Evolutionary conservation across 2,329 filamentous ascomycete species (phyloP).

Genomic region (Phyllosticta ampelicida): DNA sequence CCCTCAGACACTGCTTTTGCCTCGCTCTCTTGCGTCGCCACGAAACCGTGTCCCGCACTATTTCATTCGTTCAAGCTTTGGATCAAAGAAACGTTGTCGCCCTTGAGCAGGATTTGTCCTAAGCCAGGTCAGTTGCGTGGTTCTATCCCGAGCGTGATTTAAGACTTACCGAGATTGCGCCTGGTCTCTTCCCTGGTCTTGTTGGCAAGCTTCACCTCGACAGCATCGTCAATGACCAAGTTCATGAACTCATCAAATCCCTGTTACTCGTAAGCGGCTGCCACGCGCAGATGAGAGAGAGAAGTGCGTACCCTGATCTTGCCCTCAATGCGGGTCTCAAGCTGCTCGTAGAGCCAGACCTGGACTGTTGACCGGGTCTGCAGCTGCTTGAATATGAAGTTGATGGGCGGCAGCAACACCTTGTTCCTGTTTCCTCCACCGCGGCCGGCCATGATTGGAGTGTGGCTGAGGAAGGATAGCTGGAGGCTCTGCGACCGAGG

Average conservation of each 20-base stretch:
- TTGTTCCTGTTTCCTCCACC: slow-evolving; percentile 44
- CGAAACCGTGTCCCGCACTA: neutral
- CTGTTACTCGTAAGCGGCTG: slow-evolving; percentile 35
- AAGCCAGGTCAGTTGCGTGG: slow-evolving; percentile 14
- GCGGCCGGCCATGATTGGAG: slow-evolving; percentile 42
- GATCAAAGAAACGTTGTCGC: slow-evolving; percentile 78
- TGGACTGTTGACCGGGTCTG: slow-evolving; percentile 74
- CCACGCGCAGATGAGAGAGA: neutral
- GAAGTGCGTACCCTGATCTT: slow-evolving; percentile 64
- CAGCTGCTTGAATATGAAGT: slow-evolving; percentile 90
- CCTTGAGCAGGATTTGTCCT: slow-evolving; percentile 81
- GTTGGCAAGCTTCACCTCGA: slow-evolving; percentile 78
- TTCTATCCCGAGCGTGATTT: neutral
- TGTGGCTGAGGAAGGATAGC: neutral
- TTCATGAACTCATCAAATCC: slow-evolving; percentile 99
- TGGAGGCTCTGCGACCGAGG: neutral
- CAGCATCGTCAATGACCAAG: slow-evolving; percentile 86
- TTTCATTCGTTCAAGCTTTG: slow-evolving; percentile 26
- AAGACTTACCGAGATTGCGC: slow-evolving; percentile 59
- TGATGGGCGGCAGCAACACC: slow-evolving; percentile 66
- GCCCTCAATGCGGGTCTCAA: slow-evolving; percentile 87
- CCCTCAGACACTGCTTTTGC: neutral
- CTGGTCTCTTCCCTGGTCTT: slow-evolving; percentile 71
- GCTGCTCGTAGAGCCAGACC: slow-evolving; percentile 96
- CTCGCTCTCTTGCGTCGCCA: slow-evolving; percentile 1